Base-by-base conservation (phyloP, 805 yeast genomes). In the Metschnikowia baotianmanensis region DNA sequence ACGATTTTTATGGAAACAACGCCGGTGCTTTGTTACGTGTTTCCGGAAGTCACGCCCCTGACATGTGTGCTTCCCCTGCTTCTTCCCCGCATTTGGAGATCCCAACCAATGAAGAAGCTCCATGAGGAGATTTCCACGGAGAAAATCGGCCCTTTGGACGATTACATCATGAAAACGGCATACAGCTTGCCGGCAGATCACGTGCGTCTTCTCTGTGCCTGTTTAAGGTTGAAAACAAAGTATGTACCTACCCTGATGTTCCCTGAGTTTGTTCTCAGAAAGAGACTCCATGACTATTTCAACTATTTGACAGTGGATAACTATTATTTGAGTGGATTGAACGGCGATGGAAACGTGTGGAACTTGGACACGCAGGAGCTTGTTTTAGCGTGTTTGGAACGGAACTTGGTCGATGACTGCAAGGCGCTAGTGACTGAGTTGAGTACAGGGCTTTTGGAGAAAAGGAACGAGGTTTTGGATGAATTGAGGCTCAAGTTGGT, bases 1-100 rank as follows among this genome's bases (percentile, higher is more conserved):
- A 33, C 74, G 20, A 47, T 77, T 2, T 78, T 77, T 55, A 75
- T 74, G 52, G 86, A 80, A 49, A 52, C 62, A 36, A 75, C 83
- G 0, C 82, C 83, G 0, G 16, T 76, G 1, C 46, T 80, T 5
- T 77, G 82, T 52, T 76, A 70, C 39, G 55, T 65, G 4, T 54
- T 78, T 36, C 86, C 86, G 0, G 76, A 74, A 46, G 52, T 80
- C 4, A 71, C 80, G 1, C 82, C 84, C 8, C 72, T 71, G 62
- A 78, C 83, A 9, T 80, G 84, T 56, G 63, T 76, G 8, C 62
- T 78, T 23, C 82, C 83, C 1, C 58, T 60, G 6, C 59, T 76
- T 18, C 50, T 67, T 26, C 71, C 74, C 29, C 64, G 58, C 40
- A 57, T 58, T 34, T 62, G 62, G 67, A 58, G 40, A 42, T 53